Conservation (phyloP, 2,329 filamentous ascomycete species). For the Keithomyces neogunnii region DNA sequence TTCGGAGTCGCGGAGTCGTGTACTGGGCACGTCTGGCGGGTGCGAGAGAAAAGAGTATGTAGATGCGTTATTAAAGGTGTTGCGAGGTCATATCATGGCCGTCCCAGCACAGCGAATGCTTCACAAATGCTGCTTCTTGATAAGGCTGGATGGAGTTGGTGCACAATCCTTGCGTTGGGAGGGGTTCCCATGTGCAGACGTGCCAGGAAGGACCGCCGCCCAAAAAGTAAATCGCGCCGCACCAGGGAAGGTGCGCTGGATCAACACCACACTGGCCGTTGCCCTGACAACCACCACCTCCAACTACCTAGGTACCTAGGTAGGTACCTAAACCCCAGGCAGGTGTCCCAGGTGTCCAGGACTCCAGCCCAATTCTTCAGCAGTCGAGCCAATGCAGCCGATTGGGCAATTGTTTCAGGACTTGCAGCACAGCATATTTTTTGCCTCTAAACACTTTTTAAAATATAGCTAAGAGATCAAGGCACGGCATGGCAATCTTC, state of each 20-base stretch:
- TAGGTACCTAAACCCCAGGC: no score
- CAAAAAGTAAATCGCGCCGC: not conserved
- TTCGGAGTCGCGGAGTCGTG: not conserved
- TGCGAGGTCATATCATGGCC: not conserved
- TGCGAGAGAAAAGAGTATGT: not conserved
- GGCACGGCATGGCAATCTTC: no score
- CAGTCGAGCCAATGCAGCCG: not conserved
- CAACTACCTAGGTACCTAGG: no score
- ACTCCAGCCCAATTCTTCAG: not conserved
- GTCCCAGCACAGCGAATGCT: not conserved
- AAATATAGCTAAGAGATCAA: no score
- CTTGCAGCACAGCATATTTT: not conserved
- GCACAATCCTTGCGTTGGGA: slow-evolving; percentile 5
- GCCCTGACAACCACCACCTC: not conserved
- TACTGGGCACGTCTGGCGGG: not conserved
- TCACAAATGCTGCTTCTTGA: not conserved
- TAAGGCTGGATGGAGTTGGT: not conserved
- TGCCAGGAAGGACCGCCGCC: not conserved
- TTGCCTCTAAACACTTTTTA: no score
- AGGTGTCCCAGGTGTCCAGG: not conserved
- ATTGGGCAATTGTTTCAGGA: not conserved
- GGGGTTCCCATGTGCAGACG: not conserved
- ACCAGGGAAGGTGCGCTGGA: not conserved
- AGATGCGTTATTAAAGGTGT: not conserved
- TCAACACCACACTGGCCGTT: not conserved